These are phyloP conservation scores for Colletotrichum falcatum DNA, from an alignment of 2,329 filamentous ascomycete species.

Conservation along the genomic window DNA sequence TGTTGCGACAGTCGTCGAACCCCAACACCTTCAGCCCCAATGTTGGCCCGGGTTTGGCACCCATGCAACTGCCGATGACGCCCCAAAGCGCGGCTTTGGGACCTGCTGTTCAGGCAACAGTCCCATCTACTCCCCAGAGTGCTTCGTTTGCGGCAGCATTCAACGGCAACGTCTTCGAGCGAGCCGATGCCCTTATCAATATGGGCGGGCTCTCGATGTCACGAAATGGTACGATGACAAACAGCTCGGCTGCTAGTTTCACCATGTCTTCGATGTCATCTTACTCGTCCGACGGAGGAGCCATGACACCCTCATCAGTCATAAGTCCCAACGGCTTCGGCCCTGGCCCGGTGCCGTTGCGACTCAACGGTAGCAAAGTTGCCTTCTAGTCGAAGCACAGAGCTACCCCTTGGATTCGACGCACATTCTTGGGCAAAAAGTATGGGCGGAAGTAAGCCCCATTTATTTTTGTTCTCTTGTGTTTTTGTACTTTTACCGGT, in stretches of 20 bases:
- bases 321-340: constrained; percentile 49
- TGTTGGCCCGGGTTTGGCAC: constrained; percentile 48
- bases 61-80: constrained; percentile 76
- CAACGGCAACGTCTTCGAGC: constrained; percentile 69
- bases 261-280: constrained; percentile 52
- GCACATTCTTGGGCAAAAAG: constrained; percentile 31
- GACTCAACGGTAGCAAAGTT: constrained; percentile 54
- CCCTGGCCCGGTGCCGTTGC: constrained; percentile 44
- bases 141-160: constrained; percentile 67
- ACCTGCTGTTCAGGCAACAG: constrained; percentile 89
- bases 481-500: constrained; percentile 3
- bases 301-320: constrained; percentile 48
- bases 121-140: constrained; percentile 77
- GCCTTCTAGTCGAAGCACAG: constrained; percentile 49
- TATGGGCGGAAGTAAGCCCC: constrained; percentile 10
- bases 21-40: constrained; percentile 42
- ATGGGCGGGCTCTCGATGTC: constrained; percentile 70
- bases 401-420: constrained; percentile 39
- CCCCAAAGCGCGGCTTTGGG: constrained; percentile 90
- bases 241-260: constrained; percentile 46
- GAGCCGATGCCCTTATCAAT: constrained; percentile 68
- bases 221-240: constrained; percentile 61
- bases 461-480: neutral
- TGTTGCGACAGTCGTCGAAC: constrained; percentile 48
- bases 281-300: constrained; percentile 54